These are phyloP conservation scores for Verbascum thapsus DNA, from an alignment of 257 asterid genomes.

Conservation along the genomic window DNA sequence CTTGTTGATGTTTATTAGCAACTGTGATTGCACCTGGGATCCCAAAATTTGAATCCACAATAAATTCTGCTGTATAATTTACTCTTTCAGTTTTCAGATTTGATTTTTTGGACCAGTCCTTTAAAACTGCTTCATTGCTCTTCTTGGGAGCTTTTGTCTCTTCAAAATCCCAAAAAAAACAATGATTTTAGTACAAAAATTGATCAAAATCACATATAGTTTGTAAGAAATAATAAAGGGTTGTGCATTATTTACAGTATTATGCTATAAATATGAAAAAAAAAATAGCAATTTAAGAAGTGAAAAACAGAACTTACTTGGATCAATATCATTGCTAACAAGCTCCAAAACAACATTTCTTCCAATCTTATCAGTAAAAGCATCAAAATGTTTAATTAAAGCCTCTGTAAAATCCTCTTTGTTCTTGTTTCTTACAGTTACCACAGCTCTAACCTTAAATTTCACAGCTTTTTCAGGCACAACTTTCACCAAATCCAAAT, in stretches of 20 bases:
- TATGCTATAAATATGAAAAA: no score
- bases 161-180: conserved; percentile 16
- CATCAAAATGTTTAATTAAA: conserved; percentile 71
- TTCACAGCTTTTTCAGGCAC: conserved; percentile 69
- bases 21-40: conserved; percentile 84
- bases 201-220: not conserved
- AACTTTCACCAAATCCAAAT: conserved; percentile 62
- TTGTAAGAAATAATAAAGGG: not conserved
- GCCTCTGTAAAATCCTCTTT: conserved; percentile 77
- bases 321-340: conserved; percentile 74
- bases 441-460: conserved; percentile 83
- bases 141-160: conserved; percentile 73
- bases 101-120: conserved; percentile 92
- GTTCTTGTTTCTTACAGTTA: conserved; percentile 75
- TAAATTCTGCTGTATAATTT: conserved; percentile 73
- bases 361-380: conserved; percentile 76
- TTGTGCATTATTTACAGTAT: not conserved
- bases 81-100: conserved; percentile 75
- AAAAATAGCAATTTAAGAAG: not conserved
- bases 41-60: conserved; percentile 79
- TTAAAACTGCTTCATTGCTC: conserved; percentile 66
- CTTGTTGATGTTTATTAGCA: conserved; percentile 77
- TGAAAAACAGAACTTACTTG: conserved; percentile 51
- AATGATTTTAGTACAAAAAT: not conserved
- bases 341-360: conserved; percentile 77